Base-by-base conservation (phyloP, 2,329 filamentous ascomycete species). In the Venturia aucupariae region DNA sequence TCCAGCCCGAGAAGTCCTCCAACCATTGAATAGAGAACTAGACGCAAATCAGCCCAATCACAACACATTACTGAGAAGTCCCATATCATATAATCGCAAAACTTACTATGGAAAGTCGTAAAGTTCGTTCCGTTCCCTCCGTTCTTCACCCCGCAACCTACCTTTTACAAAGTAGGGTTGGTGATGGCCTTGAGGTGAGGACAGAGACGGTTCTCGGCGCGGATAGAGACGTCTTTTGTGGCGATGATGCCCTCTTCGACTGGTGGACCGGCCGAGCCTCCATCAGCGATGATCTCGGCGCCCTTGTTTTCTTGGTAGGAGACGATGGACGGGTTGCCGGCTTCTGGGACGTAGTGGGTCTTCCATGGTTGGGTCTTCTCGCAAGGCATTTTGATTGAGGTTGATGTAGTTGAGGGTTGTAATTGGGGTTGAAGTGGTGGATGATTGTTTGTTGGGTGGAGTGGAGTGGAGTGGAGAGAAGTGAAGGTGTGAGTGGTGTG, bases 251-350 rank as follows among this genome's bases (percentile, higher is more conserved):
- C 46, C n/a, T 48, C 46, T 48, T 48, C 22, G 11, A 48, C 46
- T 8, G 46, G 46, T 27, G 46, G 46, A 27, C 46, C 46, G 27
- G 46, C 46, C 7, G 46, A 48, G 2, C 46, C 46, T 27, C 46
- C 46, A 48, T 48, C 46, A 48, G 46, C 46, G 22, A 48, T 48
- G 46, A 48, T 48, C 11, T 48, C 46, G 46, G 46, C 46, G n/a
- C 46, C 46, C 5, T 48, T 48, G 4, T 27, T 27, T 19, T 48
- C 22, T 22, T 48, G 46, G 46, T 48, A 48, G 22, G 22, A 27
- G 5, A 48, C 22, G 10, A 48, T 13, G 7, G 46, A 24, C 10
- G 46, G 46, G 22, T 48, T 48, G 3, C 46, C 46, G 22, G n/a
- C 10, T 10, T 27, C 22, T 48, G 46, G 46, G 7, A 48, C 22